Evolutionary conservation across 768 basidiomycete species (phyloP).

Genomic region (Cystobasidium ongulense): DNA sequence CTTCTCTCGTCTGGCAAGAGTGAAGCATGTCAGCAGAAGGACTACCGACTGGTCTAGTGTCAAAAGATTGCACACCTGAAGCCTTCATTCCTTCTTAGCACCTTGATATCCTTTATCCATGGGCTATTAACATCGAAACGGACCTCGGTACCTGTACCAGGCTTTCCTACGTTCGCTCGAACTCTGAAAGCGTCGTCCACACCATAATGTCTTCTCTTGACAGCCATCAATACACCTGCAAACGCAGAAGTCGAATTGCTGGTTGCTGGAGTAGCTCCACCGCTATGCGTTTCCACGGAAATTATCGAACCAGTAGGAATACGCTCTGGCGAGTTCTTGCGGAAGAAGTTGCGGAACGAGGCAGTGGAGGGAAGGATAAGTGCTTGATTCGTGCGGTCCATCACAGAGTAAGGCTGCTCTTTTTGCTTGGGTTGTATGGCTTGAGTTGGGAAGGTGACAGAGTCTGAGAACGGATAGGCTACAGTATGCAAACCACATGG

Average conservation of each 20-base stretch:
- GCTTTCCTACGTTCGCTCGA: slow-evolving; percentile 16
- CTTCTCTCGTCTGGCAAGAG: slow-evolving; percentile 17
- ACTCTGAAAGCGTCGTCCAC: slow-evolving; percentile 27
- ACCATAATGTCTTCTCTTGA: slow-evolving; percentile 23
- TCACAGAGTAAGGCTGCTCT: background rate
- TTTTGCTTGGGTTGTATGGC: background rate
- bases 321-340: slow-evolving; percentile 19
- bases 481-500: background rate
- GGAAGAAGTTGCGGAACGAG: slow-evolving; percentile 22
- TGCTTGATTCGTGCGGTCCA: slow-evolving; percentile 17
- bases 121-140: slow-evolving; percentile 29
- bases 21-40: background rate
- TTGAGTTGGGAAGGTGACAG: slow-evolving; percentile 21
- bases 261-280: slow-evolving; percentile 3
- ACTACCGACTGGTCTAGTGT: background rate
- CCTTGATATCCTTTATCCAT: slow-evolving; percentile 26
- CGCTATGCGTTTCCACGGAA: slow-evolving; percentile 24
- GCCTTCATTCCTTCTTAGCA: slow-evolving; percentile 1
- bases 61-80: background rate
- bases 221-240: slow-evolving; percentile 27
- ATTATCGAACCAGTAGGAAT: slow-evolving; percentile 27
- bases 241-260: slow-evolving; percentile 6
- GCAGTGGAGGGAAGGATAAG: slow-evolving; percentile 13
- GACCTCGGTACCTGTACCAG: slow-evolving; percentile 20
- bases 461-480: slow-evolving; percentile 22